These are phyloP conservation scores for Adansonia digitata DNA, from an alignment of 345 rosid species.

Conservation along the genomic window DNA sequence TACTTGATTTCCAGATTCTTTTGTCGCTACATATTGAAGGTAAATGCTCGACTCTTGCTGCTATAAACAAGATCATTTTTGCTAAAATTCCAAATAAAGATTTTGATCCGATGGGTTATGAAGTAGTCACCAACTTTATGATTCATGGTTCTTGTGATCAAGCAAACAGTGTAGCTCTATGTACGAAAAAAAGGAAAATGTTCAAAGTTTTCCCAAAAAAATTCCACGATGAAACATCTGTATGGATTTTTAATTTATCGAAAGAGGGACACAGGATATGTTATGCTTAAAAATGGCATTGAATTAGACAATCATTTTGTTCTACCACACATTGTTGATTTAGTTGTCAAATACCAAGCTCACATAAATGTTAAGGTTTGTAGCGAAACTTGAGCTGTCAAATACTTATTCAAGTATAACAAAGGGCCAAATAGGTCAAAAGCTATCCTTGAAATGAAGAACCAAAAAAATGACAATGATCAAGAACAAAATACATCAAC, in stretches of 20 bases:
- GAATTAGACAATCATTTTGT: no score
- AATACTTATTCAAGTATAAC: background rate
- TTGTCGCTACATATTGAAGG: background rate
- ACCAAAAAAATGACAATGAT: no score
- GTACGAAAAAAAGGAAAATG: no score
- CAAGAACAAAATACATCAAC: no score
- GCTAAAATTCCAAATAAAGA: background rate
- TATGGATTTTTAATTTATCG: background rate
- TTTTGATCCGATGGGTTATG: background rate
- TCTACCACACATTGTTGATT: background rate
- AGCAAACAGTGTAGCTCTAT: no score
- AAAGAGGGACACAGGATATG: no score
- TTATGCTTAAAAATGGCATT: no score
- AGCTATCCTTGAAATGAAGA: background rate
- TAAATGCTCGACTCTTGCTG: rapidly evolving
- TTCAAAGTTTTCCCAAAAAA: no score
- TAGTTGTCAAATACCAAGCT: background rate
- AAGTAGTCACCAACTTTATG: background rate
- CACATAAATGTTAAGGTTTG: background rate
- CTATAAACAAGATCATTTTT: background rate
- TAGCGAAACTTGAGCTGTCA: background rate
- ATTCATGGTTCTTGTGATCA: background rate
- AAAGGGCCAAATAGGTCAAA: background rate
- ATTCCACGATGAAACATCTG: no score
- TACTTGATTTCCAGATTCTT: background rate